Evolutionary conservation across 1,284 basidiomycete genomes (phyloP).

Genomic region (Puccinia triticina): DNA sequence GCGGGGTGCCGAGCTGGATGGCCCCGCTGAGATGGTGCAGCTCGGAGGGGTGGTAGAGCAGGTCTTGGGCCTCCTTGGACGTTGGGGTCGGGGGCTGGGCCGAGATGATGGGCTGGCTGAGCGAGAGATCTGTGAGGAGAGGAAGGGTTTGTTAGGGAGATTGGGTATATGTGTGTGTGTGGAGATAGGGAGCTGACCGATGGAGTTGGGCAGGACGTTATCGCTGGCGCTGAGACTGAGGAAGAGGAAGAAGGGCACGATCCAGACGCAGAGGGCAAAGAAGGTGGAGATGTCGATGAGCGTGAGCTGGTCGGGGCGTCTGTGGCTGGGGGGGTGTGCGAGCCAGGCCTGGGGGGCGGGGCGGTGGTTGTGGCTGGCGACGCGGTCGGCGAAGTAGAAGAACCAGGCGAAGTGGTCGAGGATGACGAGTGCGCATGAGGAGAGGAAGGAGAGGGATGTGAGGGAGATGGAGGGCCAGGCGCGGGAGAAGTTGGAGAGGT

Average conservation of each 20-base stretch:
- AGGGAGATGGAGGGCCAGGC: conserved; percentile 89
- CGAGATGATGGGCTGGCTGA: conserved; percentile 4
- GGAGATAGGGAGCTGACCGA: neutral
- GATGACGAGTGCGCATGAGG: conserved; percentile 79
- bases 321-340: neutral
- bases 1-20: neutral
- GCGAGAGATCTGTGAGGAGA: neutral
- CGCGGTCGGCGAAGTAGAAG: conserved; percentile 75
- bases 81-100: neutral
- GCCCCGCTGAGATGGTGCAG: neutral
- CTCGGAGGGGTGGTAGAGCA: neutral
- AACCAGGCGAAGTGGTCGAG: conserved; percentile 92
- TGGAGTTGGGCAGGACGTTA: conserved; percentile 75
- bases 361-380: neutral
- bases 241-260: conserved; percentile 85
- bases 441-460: conserved; percentile 76
- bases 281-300: conserved; percentile 89
- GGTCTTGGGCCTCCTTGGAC: conserved; percentile 2
- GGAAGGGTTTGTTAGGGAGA: neutral
- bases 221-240: conserved; percentile 91
- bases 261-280: conserved; percentile 90
- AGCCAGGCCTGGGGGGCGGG: neutral
- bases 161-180: too few species aligned
- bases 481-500: conserved; percentile 78
- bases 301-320: conserved; percentile 62